phyloP scores from a whole-genome alignment of 176 grass and related monocot genomes.

The Saccharum spontaneum region DNA sequence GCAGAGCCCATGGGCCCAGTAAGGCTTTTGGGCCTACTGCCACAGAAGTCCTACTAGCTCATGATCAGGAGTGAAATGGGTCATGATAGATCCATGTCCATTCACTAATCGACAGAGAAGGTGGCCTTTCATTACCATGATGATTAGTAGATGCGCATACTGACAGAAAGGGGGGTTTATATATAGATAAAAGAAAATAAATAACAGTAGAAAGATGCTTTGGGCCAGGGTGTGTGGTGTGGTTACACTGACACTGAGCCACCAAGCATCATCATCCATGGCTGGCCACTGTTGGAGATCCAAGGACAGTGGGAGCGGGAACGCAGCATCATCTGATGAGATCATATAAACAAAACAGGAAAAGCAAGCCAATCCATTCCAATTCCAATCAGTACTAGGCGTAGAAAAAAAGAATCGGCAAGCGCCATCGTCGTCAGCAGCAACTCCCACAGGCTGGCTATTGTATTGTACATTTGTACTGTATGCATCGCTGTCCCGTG shows the following conservation, averaged over 20 bases:
- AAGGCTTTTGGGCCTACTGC: no score
- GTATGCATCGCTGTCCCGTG: not conserved
- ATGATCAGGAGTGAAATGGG: no score
- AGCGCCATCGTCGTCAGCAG: not conserved
- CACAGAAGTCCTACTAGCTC: no score
- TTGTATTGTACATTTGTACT: not conserved
- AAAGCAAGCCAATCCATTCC: not conserved
- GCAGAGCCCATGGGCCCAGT: no score
- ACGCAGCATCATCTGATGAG: not conserved
- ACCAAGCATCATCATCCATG: not conserved
- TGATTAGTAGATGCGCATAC: not conserved
- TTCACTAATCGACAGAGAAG: no score
- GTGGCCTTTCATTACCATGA: no score
- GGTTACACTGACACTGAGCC: not conserved
- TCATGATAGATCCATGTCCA: no score
- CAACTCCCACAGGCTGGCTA: not conserved
- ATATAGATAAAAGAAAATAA: not conserved
- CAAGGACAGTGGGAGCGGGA: conserved; percentile 24
- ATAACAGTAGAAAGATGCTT: not conserved
- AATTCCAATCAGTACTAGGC: not conserved
- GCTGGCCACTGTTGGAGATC: not conserved
- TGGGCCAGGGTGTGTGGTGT: not conserved
- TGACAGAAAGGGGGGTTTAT: not conserved
- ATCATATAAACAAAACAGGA: not conserved
- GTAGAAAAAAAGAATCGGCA: not conserved